These are phyloP conservation scores for Sinapis alba DNA, from an alignment of 441 rosid species.

Conservation along the genomic window DNA sequence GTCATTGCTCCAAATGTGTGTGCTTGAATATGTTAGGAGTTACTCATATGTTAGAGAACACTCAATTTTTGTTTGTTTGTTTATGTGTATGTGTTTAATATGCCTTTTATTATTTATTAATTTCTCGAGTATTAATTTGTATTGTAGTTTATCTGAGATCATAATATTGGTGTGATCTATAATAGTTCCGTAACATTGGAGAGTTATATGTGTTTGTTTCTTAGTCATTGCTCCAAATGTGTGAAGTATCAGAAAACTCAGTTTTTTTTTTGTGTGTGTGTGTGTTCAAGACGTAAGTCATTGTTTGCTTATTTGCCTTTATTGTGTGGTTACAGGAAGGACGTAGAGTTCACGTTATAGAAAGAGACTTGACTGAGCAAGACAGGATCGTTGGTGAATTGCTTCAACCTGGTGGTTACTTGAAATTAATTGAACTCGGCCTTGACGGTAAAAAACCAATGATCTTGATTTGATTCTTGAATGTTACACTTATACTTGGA, in stretches of 20 bases:
- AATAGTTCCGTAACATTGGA: not conserved
- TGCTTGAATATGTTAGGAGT: not conserved
- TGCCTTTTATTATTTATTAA: not conserved
- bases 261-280: not conserved
- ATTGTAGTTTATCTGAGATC: not conserved
- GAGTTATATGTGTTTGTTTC: constrained; percentile 3
- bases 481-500: not conserved
- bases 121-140: not conserved
- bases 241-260: not conserved
- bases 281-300: not conserved
- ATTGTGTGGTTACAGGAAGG: constrained; percentile 36
- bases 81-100: not conserved
- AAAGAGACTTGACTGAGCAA: constrained; percentile 44
- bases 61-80: not conserved
- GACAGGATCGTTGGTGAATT: constrained; percentile 48
- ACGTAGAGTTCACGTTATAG: constrained; percentile 43
- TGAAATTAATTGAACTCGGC: constrained; percentile 41
- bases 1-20: constrained; percentile 1
- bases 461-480: not conserved
- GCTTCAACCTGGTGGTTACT: constrained; percentile 50
- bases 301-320: not conserved
- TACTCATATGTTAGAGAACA: not conserved
- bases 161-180: not conserved
- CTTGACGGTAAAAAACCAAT: constrained; percentile 39
- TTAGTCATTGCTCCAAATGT: not conserved